Evolutionary conservation across 345 rosid species (phyloP).

Genomic region (Gossypium stocksii): DNA sequence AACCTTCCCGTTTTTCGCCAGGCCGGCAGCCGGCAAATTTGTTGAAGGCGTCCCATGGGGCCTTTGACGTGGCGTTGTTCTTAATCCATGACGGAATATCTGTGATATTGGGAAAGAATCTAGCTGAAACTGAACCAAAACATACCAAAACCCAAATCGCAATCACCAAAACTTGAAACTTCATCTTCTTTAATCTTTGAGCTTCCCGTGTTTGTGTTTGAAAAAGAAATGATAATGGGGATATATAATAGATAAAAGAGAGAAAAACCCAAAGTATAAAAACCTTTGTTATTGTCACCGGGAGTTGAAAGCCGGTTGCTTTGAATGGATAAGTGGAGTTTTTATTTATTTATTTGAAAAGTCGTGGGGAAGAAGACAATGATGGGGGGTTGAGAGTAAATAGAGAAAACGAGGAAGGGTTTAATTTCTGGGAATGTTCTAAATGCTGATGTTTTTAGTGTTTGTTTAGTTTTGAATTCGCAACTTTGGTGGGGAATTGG

Average conservation of each 20-base stretch:
- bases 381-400: neutral
- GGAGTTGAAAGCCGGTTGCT: neutral
- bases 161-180: neutral
- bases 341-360: too few relatives aligned
- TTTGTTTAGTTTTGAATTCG: neutral
- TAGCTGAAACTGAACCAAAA: conserved; percentile 20
- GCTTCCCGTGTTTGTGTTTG: neutral
- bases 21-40: conserved; percentile 57
- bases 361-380: neutral
- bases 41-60: conserved; percentile 60
- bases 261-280: neutral
- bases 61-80: conserved; percentile 17
- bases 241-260: neutral
- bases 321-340: neutral
- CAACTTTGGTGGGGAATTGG: neutral
- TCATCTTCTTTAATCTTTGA: conserved; percentile 14
- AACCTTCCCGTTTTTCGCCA: conserved; percentile 56
- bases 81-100: conserved; percentile 33
- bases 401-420: neutral
- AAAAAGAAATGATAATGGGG: neutral
- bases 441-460: neutral
- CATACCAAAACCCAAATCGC: conserved; percentile 22
- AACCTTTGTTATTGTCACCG: neutral
- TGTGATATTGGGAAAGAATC: conserved; percentile 39
- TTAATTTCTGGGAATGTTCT: neutral